Conservation (phyloP, 164 flowering plant species). For the Chimonanthus salicifolius region DNA sequence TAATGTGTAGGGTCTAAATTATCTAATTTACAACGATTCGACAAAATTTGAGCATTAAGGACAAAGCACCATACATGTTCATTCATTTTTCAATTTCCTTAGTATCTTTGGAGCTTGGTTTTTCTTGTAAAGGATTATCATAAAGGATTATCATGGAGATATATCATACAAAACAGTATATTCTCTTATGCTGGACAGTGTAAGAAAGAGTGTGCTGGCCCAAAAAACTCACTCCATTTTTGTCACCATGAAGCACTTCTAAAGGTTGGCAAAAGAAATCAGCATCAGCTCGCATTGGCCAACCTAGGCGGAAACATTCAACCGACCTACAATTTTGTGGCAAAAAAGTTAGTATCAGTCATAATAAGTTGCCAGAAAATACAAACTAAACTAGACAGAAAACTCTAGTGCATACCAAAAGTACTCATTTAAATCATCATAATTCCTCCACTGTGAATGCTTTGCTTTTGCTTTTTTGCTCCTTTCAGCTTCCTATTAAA, state of each 20-base stretch:
- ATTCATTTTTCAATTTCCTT: too few species aligned
- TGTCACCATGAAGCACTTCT: conserved; percentile 28
- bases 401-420: conserved; percentile 54
- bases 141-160: too few species aligned
- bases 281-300: conserved; percentile 99
- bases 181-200: too few species aligned
- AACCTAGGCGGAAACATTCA: conserved; percentile 91
- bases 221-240: conserved; percentile 44
- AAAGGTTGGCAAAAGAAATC: conserved; percentile 68
- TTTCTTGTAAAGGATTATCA: too few species aligned
- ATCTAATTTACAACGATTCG: too few species aligned
- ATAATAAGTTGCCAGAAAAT: too few species aligned
- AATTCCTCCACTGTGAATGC: conserved; percentile 98
- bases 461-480: conserved; percentile 75
- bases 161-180: too few species aligned
- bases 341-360: neutral
- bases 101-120: too few species aligned
- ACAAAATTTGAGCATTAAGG: too few species aligned
- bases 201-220: neutral
- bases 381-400: neutral
- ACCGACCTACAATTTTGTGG: conserved; percentile 57
- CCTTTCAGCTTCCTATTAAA: conserved; percentile 74
- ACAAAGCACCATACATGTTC: too few species aligned
- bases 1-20: too few species aligned
- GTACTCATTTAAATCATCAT: conserved; percentile 95